Conservation (phyloP, 164 flowering plant genomes). For the Cinnamomum micranthum region DNA sequence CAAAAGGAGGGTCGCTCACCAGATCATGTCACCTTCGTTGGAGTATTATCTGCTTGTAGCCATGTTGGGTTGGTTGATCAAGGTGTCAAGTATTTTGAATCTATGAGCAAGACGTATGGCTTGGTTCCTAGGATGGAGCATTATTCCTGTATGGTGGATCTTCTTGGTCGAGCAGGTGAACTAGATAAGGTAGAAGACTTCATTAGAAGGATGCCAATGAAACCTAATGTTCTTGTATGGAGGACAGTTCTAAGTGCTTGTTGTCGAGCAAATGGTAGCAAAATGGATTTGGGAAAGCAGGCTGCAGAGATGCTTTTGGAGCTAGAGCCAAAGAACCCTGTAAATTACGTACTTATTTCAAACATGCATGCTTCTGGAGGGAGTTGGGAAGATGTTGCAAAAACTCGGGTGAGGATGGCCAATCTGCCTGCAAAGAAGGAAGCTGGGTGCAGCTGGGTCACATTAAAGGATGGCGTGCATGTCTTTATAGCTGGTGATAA, state of each 20-base stretch:
- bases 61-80: constrained; percentile 74
- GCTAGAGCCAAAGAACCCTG: constrained; percentile 81
- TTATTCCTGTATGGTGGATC: constrained; percentile 84
- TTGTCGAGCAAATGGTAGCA: constrained; percentile 46
- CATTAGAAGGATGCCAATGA: constrained; percentile 62
- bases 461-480: constrained; percentile 86
- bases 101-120: constrained; percentile 53
- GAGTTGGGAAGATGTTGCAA: constrained; percentile 70
- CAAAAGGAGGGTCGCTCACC: constrained; percentile 50
- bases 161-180: constrained; percentile 77
- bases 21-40: constrained; percentile 93
- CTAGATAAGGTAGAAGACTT: constrained; percentile 62
- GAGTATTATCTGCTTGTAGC: constrained; percentile 92
- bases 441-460: constrained; percentile 92
- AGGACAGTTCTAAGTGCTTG: constrained; percentile 83
- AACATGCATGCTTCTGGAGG: constrained; percentile 82
- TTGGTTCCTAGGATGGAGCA: constrained; percentile 74
- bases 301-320: constrained; percentile 74
- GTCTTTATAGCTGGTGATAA: constrained; percentile 78
- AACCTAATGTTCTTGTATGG: constrained; percentile 74
- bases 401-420: constrained; percentile 55
- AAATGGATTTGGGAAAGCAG: constrained; percentile 50
- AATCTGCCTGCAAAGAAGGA: constrained; percentile 64
- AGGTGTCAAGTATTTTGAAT: constrained; percentile 63
- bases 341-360: constrained; percentile 71